phyloP scores from a whole-genome alignment of 805 yeast genomes.

The Kurtzmaniella cleridarum region DNA sequence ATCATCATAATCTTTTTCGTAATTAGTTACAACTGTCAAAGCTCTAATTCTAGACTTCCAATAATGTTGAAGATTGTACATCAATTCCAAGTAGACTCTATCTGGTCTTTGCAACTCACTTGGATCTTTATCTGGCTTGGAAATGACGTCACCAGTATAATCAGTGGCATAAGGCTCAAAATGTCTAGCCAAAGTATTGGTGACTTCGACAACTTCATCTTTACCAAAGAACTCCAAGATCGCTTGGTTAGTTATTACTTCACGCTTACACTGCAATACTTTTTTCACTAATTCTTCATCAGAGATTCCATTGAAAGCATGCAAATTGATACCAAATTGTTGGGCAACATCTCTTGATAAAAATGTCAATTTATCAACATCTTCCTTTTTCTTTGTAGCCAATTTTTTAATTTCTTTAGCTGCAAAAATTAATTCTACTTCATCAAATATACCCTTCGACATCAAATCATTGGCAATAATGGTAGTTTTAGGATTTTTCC shows the following conservation, averaged over 20 bases:
- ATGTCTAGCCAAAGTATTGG: conserved; percentile 49
- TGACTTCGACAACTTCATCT: conserved; percentile 57
- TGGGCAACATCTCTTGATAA: conserved; percentile 70
- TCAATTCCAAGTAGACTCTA: conserved; percentile 60
- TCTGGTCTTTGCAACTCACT: conserved; percentile 62
- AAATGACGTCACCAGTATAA: conserved; percentile 23
- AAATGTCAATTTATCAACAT: conserved; percentile 45
- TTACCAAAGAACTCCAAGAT: conserved; percentile 66
- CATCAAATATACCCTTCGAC: conserved; percentile 58
- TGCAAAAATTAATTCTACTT: conserved; percentile 55
- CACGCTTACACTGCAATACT: conserved; percentile 57
- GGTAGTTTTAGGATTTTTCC: conserved; percentile 48
- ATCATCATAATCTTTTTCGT: conserved; percentile 63
- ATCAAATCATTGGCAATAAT: conserved; percentile 44
- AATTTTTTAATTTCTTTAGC: conserved; percentile 47
- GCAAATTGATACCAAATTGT: conserved; percentile 75
- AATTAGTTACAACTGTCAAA: conserved; percentile 47
- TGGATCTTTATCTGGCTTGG: conserved; percentile 49
- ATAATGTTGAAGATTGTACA: conserved; percentile 61
- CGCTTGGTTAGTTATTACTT: conserved; percentile 47
- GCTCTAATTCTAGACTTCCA: conserved; percentile 73
- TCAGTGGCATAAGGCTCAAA: conserved; percentile 62
- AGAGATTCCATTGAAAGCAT: conserved; percentile 47
- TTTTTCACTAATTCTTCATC: conserved; percentile 51
- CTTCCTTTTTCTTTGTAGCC: conserved; percentile 38